Base-by-base conservation (phyloP, 768 basidiomycete genomes). In the Crassisporium funariophilum region DNA sequence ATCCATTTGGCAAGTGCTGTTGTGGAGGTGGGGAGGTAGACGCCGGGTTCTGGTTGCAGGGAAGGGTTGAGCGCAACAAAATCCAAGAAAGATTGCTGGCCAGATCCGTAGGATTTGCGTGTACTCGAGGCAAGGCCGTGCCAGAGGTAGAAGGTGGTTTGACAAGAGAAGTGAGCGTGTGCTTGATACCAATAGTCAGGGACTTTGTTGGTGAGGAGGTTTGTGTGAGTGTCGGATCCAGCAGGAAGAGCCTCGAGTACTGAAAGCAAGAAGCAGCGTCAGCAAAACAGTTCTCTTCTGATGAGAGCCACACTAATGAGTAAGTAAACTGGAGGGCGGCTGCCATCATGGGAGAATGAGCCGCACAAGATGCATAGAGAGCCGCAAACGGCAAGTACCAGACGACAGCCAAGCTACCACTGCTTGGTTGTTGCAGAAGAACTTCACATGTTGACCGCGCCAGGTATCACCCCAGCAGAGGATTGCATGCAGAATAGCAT, bases 81-180 rank as follows among this genome's bases (percentile, higher is more conserved):
- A 21, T 64, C 47, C 41, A 67, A 39, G 53, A 61, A 71, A 2
- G 57, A 66, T 2, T 50, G 39, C 37, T 69, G 66, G 4, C 67
- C 65, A 0, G 66, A 54, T 8, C 52, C 47, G 47, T 71, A 69
- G 6, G 62, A 58, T 21, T 50, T 56, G 0, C 64, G 50, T 23
- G 70, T 69, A 31, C 54, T 61, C 20, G 60, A 42, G 5, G 65
- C 58, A 31, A 67, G 57, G 3, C 66, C 62, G 37, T 68, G 59
- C 62, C 59, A 68, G 10, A 68, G 57, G 49, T 57, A 57, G 48
- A 59, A 57, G 35, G 64, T 54, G 47, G 44, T 48, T 24, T 34
- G 43, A 10, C 25, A 23, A 11, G 60, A 47, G 47, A 50, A 20
- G 35, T 53, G 13, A 54, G 53, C 0, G 13, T 57, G 44, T 22